Percentiles rank a stretch among this genome's conserved stretches.
phyloP scores from a whole-genome alignment of 2,329 filamentous ascomycete genomes.

The Penicillium sclerotigenum region DNA sequence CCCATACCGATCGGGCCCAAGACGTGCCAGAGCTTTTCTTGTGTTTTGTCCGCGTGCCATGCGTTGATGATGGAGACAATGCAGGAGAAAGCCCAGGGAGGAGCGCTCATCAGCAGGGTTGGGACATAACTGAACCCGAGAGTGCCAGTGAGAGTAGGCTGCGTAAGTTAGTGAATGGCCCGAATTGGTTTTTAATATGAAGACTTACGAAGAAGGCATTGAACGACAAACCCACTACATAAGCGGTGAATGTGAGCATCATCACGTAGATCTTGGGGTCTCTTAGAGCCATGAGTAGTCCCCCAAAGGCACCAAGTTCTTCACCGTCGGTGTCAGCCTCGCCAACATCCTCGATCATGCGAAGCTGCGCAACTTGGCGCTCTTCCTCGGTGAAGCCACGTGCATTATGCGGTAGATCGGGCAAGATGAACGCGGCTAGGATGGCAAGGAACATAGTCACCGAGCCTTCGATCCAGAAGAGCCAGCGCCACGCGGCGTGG shows the following conservation, averaged over 20 bases:
- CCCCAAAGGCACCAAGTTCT: constrained; percentile 50
- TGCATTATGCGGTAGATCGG: constrained; percentile 57
- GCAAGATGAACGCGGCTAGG: constrained; percentile 38
- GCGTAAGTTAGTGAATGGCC: constrained; percentile 1
- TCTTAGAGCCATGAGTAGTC: constrained; percentile 57
- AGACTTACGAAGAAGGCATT: constrained; percentile 54
- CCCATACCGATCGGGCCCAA: constrained; percentile 53
- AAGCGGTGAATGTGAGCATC: constrained; percentile 61
- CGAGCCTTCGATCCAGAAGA: constrained; percentile 55
- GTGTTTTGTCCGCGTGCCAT: constrained; percentile 55
- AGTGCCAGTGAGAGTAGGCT: constrained; percentile 28
- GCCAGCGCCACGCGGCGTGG: constrained; percentile 47
- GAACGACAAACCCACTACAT: constrained; percentile 55
- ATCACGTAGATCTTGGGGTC: constrained; percentile 63
- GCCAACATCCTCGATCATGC: constrained; percentile 58
- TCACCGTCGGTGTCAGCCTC: constrained; percentile 54
- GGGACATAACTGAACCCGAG: constrained; percentile 28
- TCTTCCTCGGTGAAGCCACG: constrained; percentile 46
- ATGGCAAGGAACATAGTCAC: constrained; percentile 45
- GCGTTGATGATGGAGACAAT: constrained; percentile 55
- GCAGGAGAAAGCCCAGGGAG: constrained; percentile 58
- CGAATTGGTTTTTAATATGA: not conserved
- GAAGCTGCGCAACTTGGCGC: constrained; percentile 49
- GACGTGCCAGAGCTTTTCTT: constrained; percentile 57
- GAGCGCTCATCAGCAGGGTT: constrained; percentile 29